A percentile compares a stretch with the other conserved stretches of the same genome.
Conservation (phyloP, 768 basidiomycete species). For the Kwoniella newhampshirensis region DNA sequence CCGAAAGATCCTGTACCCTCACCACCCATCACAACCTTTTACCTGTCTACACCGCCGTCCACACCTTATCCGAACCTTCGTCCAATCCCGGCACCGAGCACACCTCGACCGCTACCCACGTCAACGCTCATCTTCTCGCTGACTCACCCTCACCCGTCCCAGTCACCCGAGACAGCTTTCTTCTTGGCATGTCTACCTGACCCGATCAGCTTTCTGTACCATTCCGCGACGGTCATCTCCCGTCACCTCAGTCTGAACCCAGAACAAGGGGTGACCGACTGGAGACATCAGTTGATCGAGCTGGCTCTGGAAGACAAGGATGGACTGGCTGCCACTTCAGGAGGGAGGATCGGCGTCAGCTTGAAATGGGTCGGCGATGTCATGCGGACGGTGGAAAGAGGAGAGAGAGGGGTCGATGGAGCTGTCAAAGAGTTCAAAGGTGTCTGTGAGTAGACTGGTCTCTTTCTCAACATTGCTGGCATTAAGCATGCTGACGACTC, state of each 20-base stretch:
- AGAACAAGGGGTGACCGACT: constrained; percentile 3
- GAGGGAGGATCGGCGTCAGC: constrained; percentile 31
- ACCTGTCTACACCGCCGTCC: constrained; percentile 18
- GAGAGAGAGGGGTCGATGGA: constrained; percentile 13
- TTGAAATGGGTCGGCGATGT: constrained; percentile 36
- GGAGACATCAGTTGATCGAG: constrained; percentile 34
- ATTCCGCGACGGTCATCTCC: constrained; percentile 26
- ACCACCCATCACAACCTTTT: constrained; percentile 15
- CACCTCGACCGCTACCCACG: constrained; percentile 8
- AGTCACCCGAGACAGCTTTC: constrained; percentile 23
- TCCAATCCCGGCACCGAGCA: constrained; percentile 9
- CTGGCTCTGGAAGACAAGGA: constrained; percentile 33
- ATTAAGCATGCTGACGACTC: neutral
- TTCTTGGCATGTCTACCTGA: constrained; percentile 40
- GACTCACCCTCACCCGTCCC: constrained; percentile 20
- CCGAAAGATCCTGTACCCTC: constrained; percentile 4
- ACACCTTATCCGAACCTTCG: constrained; percentile 7
- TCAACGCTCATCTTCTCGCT: constrained; percentile 19
- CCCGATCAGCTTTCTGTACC: constrained; percentile 36
- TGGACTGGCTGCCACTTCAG: constrained; percentile 39
- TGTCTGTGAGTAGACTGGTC: constrained; percentile 29
- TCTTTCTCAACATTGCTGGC: neutral
- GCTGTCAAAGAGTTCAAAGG: constrained; percentile 44
- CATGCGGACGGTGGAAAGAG: constrained; percentile 20
- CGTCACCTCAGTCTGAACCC: constrained; percentile 13